These are phyloP conservation scores for Anacardium occidentale DNA, from an alignment of 345 rosid species.

Conservation along the genomic window DNA sequence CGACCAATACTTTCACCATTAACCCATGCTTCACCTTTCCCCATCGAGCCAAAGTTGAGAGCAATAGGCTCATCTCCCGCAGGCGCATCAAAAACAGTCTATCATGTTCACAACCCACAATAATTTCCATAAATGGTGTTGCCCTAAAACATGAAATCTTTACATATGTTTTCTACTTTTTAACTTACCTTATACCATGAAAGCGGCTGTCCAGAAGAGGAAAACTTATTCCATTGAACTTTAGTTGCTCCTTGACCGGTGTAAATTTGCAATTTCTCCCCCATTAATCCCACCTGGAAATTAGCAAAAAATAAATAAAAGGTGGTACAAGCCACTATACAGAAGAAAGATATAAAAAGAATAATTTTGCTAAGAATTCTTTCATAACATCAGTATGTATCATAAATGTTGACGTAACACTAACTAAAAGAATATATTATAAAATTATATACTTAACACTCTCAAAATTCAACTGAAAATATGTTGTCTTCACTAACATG, in stretches of 20 bases:
- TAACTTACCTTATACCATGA: constrained; percentile 48
- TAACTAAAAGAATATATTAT: too few species aligned
- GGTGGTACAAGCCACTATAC: not conserved
- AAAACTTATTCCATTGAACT: constrained; percentile 37
- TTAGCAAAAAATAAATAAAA: not conserved
- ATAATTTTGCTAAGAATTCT: too few species aligned
- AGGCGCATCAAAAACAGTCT: constrained; percentile 52
- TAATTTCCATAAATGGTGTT: not conserved
- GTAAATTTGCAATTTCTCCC: constrained; percentile 42
- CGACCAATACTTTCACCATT: constrained; percentile 57
- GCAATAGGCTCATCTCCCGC: constrained; percentile 34
- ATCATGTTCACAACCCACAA: not conserved
- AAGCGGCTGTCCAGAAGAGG: constrained; percentile 25
- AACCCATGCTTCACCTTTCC: constrained; percentile 63
- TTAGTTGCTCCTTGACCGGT: constrained; percentile 22
- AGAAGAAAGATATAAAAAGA: not conserved
- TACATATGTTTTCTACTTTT: not conserved
- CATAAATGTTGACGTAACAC: too few species aligned
- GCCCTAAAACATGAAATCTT: too few species aligned
- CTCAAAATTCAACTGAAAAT: too few species aligned
- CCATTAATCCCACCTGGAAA: constrained; percentile 39
- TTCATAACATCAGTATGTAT: too few species aligned
- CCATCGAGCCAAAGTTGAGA: constrained; percentile 49
- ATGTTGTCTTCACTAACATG: too few species aligned
- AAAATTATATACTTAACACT: too few species aligned